Evolutionary conservation across 2,329 filamentous ascomycete genomes (phyloP), one percentile per base, ranked within the genome.

Genomic region (Aspergillus aculeatinus): DNA sequence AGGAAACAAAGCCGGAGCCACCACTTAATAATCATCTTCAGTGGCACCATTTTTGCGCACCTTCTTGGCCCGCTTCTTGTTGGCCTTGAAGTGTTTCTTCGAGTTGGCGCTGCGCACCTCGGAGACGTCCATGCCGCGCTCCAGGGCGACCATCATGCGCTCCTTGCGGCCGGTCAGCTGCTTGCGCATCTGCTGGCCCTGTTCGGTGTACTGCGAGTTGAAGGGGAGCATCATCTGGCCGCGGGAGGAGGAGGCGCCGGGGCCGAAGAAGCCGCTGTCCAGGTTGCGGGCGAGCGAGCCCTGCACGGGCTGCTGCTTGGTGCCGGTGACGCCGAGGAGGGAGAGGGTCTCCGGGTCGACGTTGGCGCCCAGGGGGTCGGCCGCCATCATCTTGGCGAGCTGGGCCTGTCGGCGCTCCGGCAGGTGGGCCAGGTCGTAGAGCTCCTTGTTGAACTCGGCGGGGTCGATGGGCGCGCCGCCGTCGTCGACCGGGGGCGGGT

Each of bases 201-300:
- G 92, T 76, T 95, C 85, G 3, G 87, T 88, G 77, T 97, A 96
- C 78, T 95, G 90, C 79, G 95, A 86, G 76, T 88, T 94, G 80
- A 98, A 98, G 0, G 95, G 93, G 81, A 87, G 87, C 58, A 80
- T 87, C 42, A 96, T 65, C 69, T 90, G 89, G 2, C 87, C 90
- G 1, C 83, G 84, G 49, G 81, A 84, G 11, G 84, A 81, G 29
- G 68, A 61, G 58, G 85, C 82, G 2, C 82, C 84, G 2, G 86
- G 79, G 5, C 84, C 88, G 73, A 99, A 99, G 82, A 98, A 99
- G n/a, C 86, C 85, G 71, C 89, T 91, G 79, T 99, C 95, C 21
- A 99, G 81, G 59, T 84, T 85, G 65, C 86, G 81, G 0, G 92
- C 90, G 73, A 96, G 96, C 33, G 84, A 76, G 0, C 93, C 92